Conservation (phyloP, 176 grass and related monocot species). For the Ampelocalamus luodianensis region DNA sequence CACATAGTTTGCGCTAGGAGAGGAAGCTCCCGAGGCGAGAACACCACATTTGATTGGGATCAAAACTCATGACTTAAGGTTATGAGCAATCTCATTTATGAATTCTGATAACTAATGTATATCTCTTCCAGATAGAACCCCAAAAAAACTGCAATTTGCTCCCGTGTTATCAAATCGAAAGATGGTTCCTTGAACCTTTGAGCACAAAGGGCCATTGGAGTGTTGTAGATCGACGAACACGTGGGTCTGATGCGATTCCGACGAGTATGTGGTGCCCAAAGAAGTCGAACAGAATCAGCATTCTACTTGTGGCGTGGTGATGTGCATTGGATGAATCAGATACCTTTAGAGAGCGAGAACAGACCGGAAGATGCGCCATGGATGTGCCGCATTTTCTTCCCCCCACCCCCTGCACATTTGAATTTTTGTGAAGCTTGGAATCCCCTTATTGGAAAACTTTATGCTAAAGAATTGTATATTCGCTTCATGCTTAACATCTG, state of each 20-base stretch:
- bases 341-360: not conserved
- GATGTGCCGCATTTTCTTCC: too few species aligned
- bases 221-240: not conserved
- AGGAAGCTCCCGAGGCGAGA: constrained; percentile 27
- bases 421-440: too few species aligned
- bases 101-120: not conserved
- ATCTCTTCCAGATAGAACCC: not conserved
- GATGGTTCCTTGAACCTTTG: not conserved
- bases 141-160: too few species aligned
- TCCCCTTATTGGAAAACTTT: too few species aligned
- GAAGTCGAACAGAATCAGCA: too few species aligned
- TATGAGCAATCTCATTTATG: constrained; percentile 9
- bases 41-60: constrained; percentile 31
- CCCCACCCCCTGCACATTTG: too few species aligned
- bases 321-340: not conserved
- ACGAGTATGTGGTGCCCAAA: not conserved
- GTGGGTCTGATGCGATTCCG: not conserved
- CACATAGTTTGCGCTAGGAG: constrained; percentile 8
- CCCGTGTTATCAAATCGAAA: not conserved
- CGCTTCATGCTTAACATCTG: too few species aligned
- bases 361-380: too few species aligned
- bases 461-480: too few species aligned
- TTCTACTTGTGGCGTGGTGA: too few species aligned
- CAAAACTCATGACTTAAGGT: constrained; percentile 39
- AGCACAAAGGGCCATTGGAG: not conserved